Evolutionary conservation across 2,329 filamentous ascomycete genomes (phyloP), one percentile per base, ranked within the genome.

Genomic region (Triangularia setosa): DNA sequence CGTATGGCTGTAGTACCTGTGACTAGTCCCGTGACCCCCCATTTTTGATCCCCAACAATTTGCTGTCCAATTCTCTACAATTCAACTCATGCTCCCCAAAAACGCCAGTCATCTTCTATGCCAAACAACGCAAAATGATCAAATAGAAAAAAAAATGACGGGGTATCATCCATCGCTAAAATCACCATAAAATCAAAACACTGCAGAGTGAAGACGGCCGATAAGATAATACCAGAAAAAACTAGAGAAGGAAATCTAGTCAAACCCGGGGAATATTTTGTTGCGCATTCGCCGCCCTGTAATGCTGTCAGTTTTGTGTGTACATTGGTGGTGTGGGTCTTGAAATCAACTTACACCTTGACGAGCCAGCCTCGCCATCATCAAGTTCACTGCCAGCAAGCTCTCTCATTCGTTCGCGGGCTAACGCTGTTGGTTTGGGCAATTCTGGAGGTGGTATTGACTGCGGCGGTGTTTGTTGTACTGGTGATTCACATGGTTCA

Each of bases 341-440:
- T 23, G 11, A 53, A 21, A 16, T 24, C 8, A 18, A 68, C 70
- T 65, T 69, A 71, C 70, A 72, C 57, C 18, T 68, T 23, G 67
- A 66, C 59, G 63, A 57, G n/a, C 65, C 33, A 27, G 12, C 53
- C 12, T 66, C 59, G 16, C 66, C 69, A 18, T 71, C 66, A 7
- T 71, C 69, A 2, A 68, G 66, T 3, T 69, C 65, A 8, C 64
- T 63, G 0, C 68, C 72, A 3, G 74, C 74, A 27, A 75, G 60
- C 33, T 73, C 69, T 4, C 70, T 70, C 75, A 76, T 75, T 4
- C 73, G 71, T 24, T 66, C 54, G 12, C 71, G 70, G 11, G 68
- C 67, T 21, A 69, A 53, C 48, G 28, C 5, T 23, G 33, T 54
- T 57, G 65, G 52, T 30, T 58, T 62, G 8, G 33, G 12, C 23